These are phyloP conservation scores for Astrocystis sublimbata DNA, from an alignment of 495 filamentous ascomycete genomes.

Conservation along the genomic window DNA sequence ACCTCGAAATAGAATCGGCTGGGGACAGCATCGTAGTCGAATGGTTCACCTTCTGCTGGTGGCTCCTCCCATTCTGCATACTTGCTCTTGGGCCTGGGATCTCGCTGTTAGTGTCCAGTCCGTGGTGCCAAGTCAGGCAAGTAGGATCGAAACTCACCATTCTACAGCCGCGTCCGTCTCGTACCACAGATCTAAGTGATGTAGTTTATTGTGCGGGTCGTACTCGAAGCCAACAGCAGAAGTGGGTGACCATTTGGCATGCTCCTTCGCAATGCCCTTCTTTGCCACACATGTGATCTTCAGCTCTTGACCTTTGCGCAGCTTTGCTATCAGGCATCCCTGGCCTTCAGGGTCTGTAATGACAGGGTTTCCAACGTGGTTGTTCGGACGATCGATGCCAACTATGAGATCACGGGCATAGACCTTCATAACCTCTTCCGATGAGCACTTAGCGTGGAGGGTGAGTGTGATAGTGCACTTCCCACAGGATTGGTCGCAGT, in stretches of 20 bases:
- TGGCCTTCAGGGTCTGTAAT: slow-evolving; percentile 79
- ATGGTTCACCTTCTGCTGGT: slow-evolving; percentile 74
- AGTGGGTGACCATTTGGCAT: slow-evolving; percentile 94
- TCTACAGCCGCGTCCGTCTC: slow-evolving; percentile 81
- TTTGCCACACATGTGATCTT: slow-evolving; percentile 90
- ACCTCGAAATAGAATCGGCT: slow-evolving; percentile 88
- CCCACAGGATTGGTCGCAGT: slow-evolving; percentile 91
- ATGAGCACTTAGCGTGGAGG: slow-evolving; percentile 79
- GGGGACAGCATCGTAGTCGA: slow-evolving; percentile 88
- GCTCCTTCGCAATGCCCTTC: slow-evolving; percentile 98
- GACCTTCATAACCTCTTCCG: slow-evolving; percentile 82
- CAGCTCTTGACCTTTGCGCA: slow-evolving; percentile 84
- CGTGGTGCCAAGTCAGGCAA: slow-evolving; percentile 5
- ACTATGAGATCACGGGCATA: slow-evolving; percentile 85
- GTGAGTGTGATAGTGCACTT: slow-evolving; percentile 81
- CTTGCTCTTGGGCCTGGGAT: slow-evolving; percentile 76
- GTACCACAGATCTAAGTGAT: slow-evolving; percentile 90
- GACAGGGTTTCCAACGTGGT: slow-evolving; percentile 70
- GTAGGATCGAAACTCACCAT: slow-evolving; percentile 68
- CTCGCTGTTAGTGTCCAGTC: background rate
- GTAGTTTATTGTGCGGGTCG: slow-evolving; percentile 91
- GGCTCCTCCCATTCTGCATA: slow-evolving; percentile 87
- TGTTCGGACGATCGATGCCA: slow-evolving; percentile 64
- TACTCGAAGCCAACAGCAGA: slow-evolving; percentile 96
- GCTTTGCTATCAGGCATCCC: slow-evolving; percentile 82